phyloP scores from a whole-genome alignment of 2,329 filamentous ascomycete genomes.

The Pseudogymnoascus sp. region DNA sequence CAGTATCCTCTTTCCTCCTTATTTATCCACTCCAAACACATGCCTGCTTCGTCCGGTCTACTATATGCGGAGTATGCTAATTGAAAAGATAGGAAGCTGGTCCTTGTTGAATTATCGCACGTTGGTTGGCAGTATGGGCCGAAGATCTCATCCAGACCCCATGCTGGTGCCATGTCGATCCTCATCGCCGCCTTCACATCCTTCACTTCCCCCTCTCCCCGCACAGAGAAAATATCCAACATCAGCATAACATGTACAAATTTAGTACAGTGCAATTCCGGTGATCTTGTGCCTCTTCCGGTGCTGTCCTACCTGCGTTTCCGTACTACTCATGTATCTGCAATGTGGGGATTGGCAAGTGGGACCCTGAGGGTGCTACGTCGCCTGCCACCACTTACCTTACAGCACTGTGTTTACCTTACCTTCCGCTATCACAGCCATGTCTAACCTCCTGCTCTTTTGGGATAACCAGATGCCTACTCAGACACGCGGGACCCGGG shows the following conservation, averaged over 20 bases:
- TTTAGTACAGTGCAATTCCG: too few species aligned
- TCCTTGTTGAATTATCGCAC: not conserved
- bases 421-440: not conserved
- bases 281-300: not conserved
- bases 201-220: too few species aligned
- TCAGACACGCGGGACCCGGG: not conserved
- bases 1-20: not conserved
- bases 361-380: conserved; percentile 2
- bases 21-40: not conserved
- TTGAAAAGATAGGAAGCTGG: not conserved
- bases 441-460: conserved; percentile 5
- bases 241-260: not conserved
- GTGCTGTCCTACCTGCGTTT: not conserved
- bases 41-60: not conserved
- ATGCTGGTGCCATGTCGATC: not conserved
- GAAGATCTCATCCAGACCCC: not conserved
- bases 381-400: not conserved
- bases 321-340: not conserved
- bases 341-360: not conserved
- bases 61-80: not conserved
- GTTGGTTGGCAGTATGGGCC: not conserved
- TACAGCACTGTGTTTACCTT: not conserved
- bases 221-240: not conserved
- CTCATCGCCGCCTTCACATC: not conserved
- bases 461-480: not conserved